Base-by-base conservation (phyloP, 139 green algal species). In the Coelastrella sp. region DNA sequence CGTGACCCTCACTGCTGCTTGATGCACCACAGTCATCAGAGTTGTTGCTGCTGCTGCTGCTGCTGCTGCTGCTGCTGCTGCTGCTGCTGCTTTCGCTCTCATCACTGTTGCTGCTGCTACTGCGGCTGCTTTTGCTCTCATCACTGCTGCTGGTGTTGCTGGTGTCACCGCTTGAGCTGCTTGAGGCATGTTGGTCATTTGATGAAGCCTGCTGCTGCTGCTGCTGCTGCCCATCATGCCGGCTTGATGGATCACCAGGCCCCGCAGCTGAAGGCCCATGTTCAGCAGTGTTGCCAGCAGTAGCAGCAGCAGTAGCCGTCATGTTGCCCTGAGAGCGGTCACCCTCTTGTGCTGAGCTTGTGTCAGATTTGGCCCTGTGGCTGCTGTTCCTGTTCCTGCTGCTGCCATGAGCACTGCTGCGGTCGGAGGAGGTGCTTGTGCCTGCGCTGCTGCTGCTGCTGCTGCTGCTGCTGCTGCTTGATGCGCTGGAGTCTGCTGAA, bases 351-450 rank as follows among this genome's bases (percentile, higher is more conserved):
- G 35, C 35, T 49, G 35, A 49, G 35, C 35, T 49, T 49, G 35
- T 49, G 35, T 49, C 35, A 49, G 35, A 49, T 1, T 49, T 49
- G 35, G 35, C 35, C 35, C 35, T 49, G 35, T 49, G 35, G 35
- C 35, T 49, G 35, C 35, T 49, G 35, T 65, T 92, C 72, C 35
- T 49, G 35, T 65, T 92, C 72, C 17, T 70, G 49, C 65, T 70
- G 24, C 74, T 49, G 35, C 35, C 35, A 49, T 49, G 35, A 49
- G 35, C 35, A 49, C 35, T 49, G 35, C 35, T 49, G 35, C 35
- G 1, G 35, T 49, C 35, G 3, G 35, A 49, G 35, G 35, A 49
- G 35, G 35, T 49, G 35, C 35, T 49, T 1, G 35, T 49, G 35
- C 35, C 35, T 49, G 35, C 35, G 35, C 35, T 49, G 35, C 35